phyloP scores from a whole-genome alignment of 768 basidiomycete genomes.

The Lentinus tigrinus region DNA sequence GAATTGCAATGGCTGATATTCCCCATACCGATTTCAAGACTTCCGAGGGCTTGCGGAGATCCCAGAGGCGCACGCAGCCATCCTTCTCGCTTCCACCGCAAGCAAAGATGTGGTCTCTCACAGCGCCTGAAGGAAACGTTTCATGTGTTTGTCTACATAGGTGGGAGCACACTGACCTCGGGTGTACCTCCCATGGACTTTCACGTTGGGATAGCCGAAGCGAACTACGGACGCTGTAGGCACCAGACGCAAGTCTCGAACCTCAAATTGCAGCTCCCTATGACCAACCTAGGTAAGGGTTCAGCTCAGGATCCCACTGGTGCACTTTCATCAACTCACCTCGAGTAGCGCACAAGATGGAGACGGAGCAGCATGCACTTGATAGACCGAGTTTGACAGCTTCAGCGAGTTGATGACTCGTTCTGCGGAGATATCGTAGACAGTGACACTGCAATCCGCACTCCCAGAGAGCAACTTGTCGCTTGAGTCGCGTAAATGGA shows the following conservation, averaged over 20 bases:
- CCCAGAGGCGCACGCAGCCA: conserved; percentile 47
- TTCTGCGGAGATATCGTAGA: conserved; percentile 49
- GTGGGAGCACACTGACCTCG: conserved; percentile 37
- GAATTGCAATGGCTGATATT: background rate
- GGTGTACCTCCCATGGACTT: conserved; percentile 42
- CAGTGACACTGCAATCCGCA: conserved; percentile 44
- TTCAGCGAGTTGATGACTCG: conserved; percentile 40
- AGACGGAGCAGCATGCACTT: conserved; percentile 38
- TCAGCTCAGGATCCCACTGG: background rate
- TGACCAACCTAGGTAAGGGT: conserved; percentile 40
- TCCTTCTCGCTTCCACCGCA: conserved; percentile 40
- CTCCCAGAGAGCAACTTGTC: conserved; percentile 47
- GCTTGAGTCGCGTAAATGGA: conserved; percentile 43
- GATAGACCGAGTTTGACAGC: conserved; percentile 43
- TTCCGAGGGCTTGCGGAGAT: conserved; percentile 39
- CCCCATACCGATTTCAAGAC: conserved; percentile 24
- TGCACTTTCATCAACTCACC: conserved; percentile 27
- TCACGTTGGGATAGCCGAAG: conserved; percentile 42
- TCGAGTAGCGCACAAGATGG: conserved; percentile 44
- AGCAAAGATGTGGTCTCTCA: conserved; percentile 33
- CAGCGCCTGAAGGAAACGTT: conserved; percentile 16
- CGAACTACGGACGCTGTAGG: conserved; percentile 36
- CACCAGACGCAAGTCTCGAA: conserved; percentile 45
- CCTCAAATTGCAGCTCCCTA: conserved; percentile 50
- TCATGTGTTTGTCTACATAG: background rate